Evolutionary conservation across 2,329 filamentous ascomycete species (phyloP), one percentile per base, ranked within the genome.

Genomic region (Trichoderma sp.): DNA sequence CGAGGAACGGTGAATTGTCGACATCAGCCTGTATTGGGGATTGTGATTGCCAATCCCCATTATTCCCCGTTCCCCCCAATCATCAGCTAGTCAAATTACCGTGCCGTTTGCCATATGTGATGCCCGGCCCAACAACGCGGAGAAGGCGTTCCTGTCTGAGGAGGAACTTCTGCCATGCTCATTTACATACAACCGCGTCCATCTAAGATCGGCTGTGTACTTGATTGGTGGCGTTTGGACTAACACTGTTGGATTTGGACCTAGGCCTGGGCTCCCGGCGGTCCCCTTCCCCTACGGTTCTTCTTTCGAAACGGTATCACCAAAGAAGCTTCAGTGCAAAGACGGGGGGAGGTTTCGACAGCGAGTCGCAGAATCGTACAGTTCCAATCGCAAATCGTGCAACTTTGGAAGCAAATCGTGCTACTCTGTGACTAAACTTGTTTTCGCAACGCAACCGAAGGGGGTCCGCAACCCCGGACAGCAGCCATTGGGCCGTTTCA

Each of bases 1-100:
- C 57, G 30, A 59, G 57, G 9, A 32, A 36, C 66, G 57, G 55
- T 47, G 66, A 61, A 17, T 15, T 50, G 11, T 62, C 26, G 43
- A 61, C 39, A 69, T 69, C 67, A 69, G 67, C 57, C 67, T 69
- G 67, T 69, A 62, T 67, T 59, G 57, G 39, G 13, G 65, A 34
- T 53, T 43, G n/a, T 43, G 64, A 67, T 58, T 67, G 32, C 17
- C 55, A 62, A 59, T 47, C 55, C 66, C 66, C 53, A 57, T 58
- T 17, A 58, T 43, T 30, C 15, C 30, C 67, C 57, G 28, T 17
- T 20, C 57, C 39, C 57, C 57, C 55, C 36, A 36, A 61, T 39
- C 39, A 62, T 5, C 36, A 62, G 58, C 57, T 39, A 34, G 67
- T n/a, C 67, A 53, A 69, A 62, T 61, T 61, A 53, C 67, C 67